Conservation (phyloP, 2,329 filamentous ascomycete genomes). For the Cucurbitaria berberidis region DNA sequence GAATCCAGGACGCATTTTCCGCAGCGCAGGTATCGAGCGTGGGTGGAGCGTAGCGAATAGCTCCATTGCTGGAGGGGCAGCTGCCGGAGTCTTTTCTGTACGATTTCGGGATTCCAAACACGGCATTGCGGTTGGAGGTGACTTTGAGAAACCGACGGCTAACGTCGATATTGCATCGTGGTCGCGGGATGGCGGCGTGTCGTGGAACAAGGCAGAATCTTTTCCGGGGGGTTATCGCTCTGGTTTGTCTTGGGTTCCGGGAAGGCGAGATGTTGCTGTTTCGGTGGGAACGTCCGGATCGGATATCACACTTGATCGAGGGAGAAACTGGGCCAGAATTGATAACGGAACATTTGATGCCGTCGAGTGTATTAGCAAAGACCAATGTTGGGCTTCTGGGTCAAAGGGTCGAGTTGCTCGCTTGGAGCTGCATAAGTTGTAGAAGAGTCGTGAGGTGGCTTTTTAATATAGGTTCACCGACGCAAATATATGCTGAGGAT, state of each 20-base stretch:
- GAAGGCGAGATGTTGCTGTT: slow-evolving; percentile 18
- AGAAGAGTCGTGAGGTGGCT: background rate
- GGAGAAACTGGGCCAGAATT: slow-evolving; percentile 29
- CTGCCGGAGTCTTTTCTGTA: slow-evolving; percentile 39
- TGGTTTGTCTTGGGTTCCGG: slow-evolving; percentile 33
- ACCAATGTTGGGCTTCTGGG: slow-evolving; percentile 36
- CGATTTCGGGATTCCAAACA: slow-evolving; percentile 31
- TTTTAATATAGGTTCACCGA: too few species aligned
- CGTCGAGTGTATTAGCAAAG: slow-evolving; percentile 27
- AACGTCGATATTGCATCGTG: slow-evolving; percentile 30
- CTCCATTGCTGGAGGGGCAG: slow-evolving; percentile 29
- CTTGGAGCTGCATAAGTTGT: slow-evolving; percentile 3
- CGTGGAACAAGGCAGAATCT: slow-evolving; percentile 26
- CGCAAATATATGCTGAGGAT: too few species aligned
- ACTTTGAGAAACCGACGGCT: slow-evolving; percentile 29
- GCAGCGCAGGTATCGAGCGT: slow-evolving; percentile 16
- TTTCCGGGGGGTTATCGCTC: slow-evolving; percentile 38
- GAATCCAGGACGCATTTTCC: slow-evolving; percentile 32
- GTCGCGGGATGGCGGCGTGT: slow-evolving; percentile 31
- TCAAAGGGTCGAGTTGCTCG: slow-evolving; percentile 28
- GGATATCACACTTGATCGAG: slow-evolving; percentile 36
- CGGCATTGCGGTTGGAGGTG: slow-evolving; percentile 37
- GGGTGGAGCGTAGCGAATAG: slow-evolving; percentile 29
- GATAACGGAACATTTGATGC: slow-evolving; percentile 39
- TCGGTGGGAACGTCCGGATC: slow-evolving; percentile 38